These are phyloP conservation scores for Lachnellula subtilissima DNA, from an alignment of 2,329 filamentous ascomycete species.

Conservation along the genomic window DNA sequence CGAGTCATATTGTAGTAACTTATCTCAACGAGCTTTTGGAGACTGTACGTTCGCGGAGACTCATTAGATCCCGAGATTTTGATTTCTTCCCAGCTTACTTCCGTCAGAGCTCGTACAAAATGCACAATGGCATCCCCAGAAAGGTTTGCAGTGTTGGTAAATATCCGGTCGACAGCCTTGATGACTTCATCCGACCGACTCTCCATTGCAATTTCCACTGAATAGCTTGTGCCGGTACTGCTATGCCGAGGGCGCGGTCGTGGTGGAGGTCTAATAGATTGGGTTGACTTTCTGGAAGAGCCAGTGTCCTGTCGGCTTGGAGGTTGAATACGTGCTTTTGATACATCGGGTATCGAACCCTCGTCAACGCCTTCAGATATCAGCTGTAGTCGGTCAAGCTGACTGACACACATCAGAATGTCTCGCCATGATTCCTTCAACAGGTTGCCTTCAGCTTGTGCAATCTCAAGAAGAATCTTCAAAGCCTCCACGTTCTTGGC, in stretches of 20 bases:
- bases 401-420: slow-evolving; percentile 89
- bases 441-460: slow-evolving; percentile 85
- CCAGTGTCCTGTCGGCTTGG: slow-evolving; percentile 45
- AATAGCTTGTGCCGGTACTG: slow-evolving; percentile 46
- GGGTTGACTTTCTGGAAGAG: slow-evolving; percentile 62
- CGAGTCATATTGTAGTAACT: slow-evolving; percentile 99
- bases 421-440: slow-evolving; percentile 92
- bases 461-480: slow-evolving; percentile 85
- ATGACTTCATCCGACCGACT: slow-evolving; percentile 90
- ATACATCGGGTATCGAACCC: slow-evolving; percentile 85
- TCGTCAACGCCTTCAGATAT: slow-evolving; percentile 95
- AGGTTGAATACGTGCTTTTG: slow-evolving; percentile 69
- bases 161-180: slow-evolving; percentile 89
- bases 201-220: slow-evolving; percentile 80
- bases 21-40: slow-evolving; percentile 98
- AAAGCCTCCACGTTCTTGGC: slow-evolving; percentile 95
- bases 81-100: slow-evolving; percentile 99
- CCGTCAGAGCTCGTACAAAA: slow-evolving; percentile 86
- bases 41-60: slow-evolving; percentile 89
- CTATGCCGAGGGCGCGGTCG: slow-evolving; percentile 47
- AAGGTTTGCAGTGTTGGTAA: slow-evolving; percentile 90
- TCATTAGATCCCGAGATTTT: slow-evolving; percentile 95
- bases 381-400: slow-evolving; percentile 89
- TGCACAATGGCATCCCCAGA: slow-evolving; percentile 92
- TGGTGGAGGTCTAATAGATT: slow-evolving; percentile 42